These are phyloP conservation scores for Nyctanthes arbortristis DNA, from an alignment of 257 asterid species.

Conservation along the genomic window DNA sequence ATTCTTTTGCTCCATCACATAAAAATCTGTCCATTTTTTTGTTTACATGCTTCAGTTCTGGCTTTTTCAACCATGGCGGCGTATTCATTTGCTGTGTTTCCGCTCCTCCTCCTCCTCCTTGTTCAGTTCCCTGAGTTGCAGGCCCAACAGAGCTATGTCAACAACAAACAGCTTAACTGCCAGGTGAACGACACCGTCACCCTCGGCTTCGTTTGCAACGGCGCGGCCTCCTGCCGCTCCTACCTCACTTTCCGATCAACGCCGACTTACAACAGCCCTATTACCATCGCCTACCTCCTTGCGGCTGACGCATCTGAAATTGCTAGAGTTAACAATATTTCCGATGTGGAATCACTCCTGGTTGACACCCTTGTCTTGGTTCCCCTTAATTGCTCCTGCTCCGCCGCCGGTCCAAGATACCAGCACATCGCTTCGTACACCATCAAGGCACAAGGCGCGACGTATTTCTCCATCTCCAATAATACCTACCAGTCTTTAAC, in stretches of 20 bases:
- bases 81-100: not conserved
- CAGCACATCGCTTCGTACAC: slow-evolving; percentile 61
- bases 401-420: slow-evolving; percentile 23
- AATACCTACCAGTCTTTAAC: slow-evolving; percentile 52
- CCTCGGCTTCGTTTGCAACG: slow-evolving; percentile 57
- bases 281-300: slow-evolving; percentile 41
- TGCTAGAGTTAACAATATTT: slow-evolving; percentile 45
- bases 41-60: not conserved
- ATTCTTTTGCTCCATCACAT: not conserved
- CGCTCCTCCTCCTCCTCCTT: not conserved
- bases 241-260: slow-evolving; percentile 63
- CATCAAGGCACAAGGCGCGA: slow-evolving; percentile 29
- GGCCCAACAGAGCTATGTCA: slow-evolving; percentile 51
- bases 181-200: slow-evolving; percentile 27
- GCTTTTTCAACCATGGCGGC: not conserved
- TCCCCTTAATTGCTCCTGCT: slow-evolving; percentile 57
- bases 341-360: slow-evolving; percentile 34
- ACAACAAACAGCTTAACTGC: slow-evolving; percentile 58
- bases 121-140: slow-evolving; percentile 12
- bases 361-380: slow-evolving; percentile 36
- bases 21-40: not conserved
- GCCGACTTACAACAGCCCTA: slow-evolving; percentile 47
- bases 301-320: slow-evolving; percentile 43
- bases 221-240: slow-evolving; percentile 44
- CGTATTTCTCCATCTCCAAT: slow-evolving; percentile 45